These are phyloP conservation scores for Phytophthora fragariae DNA, from an alignment of 352 stramenopile genomes.

Conservation along the genomic window DNA sequence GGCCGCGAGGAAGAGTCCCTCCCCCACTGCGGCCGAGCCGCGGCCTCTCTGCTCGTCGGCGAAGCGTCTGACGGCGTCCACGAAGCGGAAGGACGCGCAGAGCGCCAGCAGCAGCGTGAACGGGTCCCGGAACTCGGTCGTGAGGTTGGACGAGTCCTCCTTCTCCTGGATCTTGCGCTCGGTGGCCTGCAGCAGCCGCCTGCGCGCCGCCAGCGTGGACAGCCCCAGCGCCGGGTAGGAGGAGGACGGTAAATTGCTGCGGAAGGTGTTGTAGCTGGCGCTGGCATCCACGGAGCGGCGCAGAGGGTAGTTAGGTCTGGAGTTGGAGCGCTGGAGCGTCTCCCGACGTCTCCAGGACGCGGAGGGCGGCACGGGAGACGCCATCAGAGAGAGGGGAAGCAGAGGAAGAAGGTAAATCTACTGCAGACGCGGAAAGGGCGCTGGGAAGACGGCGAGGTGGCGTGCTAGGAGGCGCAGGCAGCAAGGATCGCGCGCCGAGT, in stretches of 20 bases:
- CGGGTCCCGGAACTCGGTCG: constrained; percentile 76
- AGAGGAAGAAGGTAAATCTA: constrained; percentile 14
- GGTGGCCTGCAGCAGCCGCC: constrained; percentile 67
- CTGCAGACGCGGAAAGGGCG: not conserved
- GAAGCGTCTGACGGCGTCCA: constrained; percentile 50
- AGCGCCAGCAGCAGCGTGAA: constrained; percentile 74
- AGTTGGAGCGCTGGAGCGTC: constrained; percentile 11
- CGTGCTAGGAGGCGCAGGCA: not conserved
- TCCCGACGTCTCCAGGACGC: constrained; percentile 37
- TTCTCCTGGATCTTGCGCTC: constrained; percentile 81
- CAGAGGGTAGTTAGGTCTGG: constrained; percentile 33
- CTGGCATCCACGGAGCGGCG: constrained; percentile 30
- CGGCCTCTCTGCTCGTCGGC: constrained; percentile 34
- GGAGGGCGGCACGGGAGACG: constrained; percentile 10
- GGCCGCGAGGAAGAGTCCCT: constrained; percentile 68
- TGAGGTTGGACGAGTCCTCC: constrained; percentile 64
- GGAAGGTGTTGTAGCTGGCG: constrained; percentile 40
- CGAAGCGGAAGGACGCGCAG: constrained; percentile 71
- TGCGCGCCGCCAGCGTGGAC: constrained; percentile 55
- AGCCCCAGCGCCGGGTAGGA: constrained; percentile 51
- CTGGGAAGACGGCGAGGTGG: not conserved
- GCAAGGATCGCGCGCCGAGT: constrained; percentile 6
- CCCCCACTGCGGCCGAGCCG: constrained; percentile 44
- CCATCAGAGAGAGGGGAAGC: constrained; percentile 16
- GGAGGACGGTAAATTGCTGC: constrained; percentile 7